Evolutionary conservation across 768 basidiomycete species (phyloP).

Genomic region (Saitozyma sp.): DNA sequence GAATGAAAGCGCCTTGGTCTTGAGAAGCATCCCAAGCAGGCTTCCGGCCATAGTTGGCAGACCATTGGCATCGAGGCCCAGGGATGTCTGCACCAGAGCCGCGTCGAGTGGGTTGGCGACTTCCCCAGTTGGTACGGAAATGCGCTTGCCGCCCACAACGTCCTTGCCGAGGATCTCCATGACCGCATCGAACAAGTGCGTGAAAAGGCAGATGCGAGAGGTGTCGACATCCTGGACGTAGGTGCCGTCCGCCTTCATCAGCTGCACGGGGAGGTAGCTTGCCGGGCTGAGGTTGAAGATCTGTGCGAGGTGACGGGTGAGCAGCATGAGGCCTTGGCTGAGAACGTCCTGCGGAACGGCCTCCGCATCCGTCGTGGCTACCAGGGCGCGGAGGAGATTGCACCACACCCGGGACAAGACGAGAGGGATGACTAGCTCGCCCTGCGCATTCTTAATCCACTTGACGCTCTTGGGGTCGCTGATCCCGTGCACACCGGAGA

Average conservation of each 20-base stretch:
- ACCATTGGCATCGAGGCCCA: conserved; percentile 24
- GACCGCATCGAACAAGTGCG: conserved; percentile 19
- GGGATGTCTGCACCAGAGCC: conserved; percentile 5
- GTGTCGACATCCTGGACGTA: conserved; percentile 15
- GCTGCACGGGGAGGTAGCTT: conserved; percentile 30
- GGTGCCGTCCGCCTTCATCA: conserved; percentile 7
- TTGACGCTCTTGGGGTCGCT: conserved; percentile 4
- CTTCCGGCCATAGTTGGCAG: conserved; percentile 22
- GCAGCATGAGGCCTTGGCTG: conserved; percentile 17
- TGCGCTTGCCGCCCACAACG: conserved; percentile 7
- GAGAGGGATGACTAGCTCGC: conserved; percentile 16
- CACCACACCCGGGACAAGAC: conserved; percentile 26
- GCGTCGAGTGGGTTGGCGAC: conserved; percentile 4
- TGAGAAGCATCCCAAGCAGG: conserved; percentile 33
- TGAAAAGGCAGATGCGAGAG: conserved; percentile 15
- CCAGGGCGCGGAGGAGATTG: conserved; percentile 32
- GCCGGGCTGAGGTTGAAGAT: conserved; percentile 33
- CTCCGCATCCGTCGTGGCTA: conserved; percentile 6
- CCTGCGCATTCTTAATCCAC: conserved; percentile 15
- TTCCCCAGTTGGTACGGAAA: neutral
- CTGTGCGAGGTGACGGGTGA: conserved; percentile 29
- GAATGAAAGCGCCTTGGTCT: conserved; percentile 8
- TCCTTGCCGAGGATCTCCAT: conserved; percentile 20
- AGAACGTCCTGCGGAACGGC: conserved; percentile 9
- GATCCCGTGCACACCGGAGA: conserved; percentile 28